These are phyloP conservation scores for Puccinia triticina DNA, from an alignment of 1,284 basidiomycete genomes.

Conservation along the genomic window DNA sequence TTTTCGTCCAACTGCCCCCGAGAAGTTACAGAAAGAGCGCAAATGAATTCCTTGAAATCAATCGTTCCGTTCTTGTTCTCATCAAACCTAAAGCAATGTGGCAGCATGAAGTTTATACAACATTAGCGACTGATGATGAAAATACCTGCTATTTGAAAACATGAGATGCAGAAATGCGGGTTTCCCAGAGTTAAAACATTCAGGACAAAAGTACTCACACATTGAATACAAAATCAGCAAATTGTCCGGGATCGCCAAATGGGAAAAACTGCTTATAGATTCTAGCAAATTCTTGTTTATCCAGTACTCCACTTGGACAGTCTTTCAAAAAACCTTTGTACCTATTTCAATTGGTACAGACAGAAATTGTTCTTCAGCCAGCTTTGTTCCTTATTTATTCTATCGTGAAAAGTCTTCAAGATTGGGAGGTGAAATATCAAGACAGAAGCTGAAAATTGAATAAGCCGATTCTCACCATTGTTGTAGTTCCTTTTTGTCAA, in stretches of 20 bases:
- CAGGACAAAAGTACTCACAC: conserved; percentile 53
- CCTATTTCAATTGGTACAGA: conserved; percentile 64
- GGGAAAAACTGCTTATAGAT: conserved; percentile 91
- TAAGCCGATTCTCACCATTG: conserved; percentile 72
- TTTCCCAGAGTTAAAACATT: too few species aligned
- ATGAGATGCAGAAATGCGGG: not conserved
- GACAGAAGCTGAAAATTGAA: not conserved
- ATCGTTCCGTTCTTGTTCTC: conserved; percentile 58
- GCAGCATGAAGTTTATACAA: conserved; percentile 23
- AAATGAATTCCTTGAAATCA: conserved; percentile 81
- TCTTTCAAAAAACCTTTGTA: conserved; percentile 99
- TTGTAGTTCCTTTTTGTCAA: conserved; percentile 99
- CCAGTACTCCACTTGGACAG: conserved; percentile 93
- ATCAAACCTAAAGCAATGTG: conserved; percentile 2
- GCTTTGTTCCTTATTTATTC: conserved; percentile 53
- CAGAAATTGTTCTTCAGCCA: not conserved
- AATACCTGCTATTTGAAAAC: conserved; percentile 70
- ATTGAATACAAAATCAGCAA: conserved; percentile 98
- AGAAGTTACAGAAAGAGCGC: conserved; percentile 90
- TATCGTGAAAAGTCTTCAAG: not conserved
- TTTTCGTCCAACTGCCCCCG: conserved; percentile 95
- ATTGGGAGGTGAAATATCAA: not conserved
- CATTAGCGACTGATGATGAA: conserved; percentile 62
- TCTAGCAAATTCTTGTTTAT: conserved; percentile 92
- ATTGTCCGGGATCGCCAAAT: conserved; percentile 94